phyloP scores from a whole-genome alignment of 2,329 filamentous ascomycete genomes.

The Fusarium sp. region DNA sequence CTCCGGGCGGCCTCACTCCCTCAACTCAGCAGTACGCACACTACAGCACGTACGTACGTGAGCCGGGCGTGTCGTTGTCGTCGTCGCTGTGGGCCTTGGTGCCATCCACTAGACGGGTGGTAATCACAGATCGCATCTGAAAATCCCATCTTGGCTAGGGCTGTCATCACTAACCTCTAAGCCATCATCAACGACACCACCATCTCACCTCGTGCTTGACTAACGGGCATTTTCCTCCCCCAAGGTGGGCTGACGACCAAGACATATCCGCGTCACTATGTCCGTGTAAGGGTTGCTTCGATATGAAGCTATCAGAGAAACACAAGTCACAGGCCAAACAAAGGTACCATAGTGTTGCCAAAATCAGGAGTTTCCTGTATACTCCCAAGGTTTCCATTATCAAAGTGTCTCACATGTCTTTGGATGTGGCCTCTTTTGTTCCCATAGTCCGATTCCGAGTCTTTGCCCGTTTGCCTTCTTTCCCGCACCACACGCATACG shows the following conservation, averaged over 20 bases:
- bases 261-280: conserved; percentile 22
- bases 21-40: neutral
- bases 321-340: conserved; percentile 6
- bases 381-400: conserved; percentile 16
- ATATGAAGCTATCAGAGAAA: neutral
- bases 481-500: conserved; percentile 1
- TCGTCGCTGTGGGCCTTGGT: conserved; percentile 25
- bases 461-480: conserved; percentile 25
- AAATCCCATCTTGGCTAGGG: conserved; percentile 28
- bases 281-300: conserved; percentile 11
- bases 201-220: conserved; percentile 21
- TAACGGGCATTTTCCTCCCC: conserved; percentile 27
- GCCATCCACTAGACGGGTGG: conserved; percentile 8
- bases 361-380: conserved; percentile 13
- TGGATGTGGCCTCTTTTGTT: conserved; percentile 11
- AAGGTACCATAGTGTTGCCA: conserved; percentile 11
- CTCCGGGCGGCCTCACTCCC: conserved; percentile 23
- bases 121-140: conserved; percentile 20
- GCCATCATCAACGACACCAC: conserved; percentile 35
- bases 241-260: conserved; percentile 17
- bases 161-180: conserved; percentile 35
- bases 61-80: neutral
- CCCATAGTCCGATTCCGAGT: conserved; percentile 21
- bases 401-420: conserved; percentile 21
- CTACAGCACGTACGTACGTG: too few species aligned